Evolutionary conservation across 2,329 filamentous ascomycete genomes (phyloP), one percentile per base, ranked within the genome.

Genomic region (Sphaerulina populicola): DNA sequence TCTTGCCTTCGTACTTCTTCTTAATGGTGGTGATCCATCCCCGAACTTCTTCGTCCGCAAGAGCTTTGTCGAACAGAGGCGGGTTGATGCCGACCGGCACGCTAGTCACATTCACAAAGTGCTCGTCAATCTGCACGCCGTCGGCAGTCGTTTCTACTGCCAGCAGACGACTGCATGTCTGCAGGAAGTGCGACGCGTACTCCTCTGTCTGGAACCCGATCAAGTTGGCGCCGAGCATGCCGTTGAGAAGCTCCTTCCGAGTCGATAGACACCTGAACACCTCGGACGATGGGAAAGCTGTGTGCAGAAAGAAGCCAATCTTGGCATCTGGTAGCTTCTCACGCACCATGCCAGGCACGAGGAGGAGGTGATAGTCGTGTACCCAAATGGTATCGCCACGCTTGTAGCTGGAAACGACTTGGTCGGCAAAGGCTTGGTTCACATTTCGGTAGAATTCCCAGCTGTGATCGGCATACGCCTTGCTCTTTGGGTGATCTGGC

Each of bases 401-500:
- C 74, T 95, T 96, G 83, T 91, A 97, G 70, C 90, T 88, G 68
- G 85, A 85, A 43, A 94, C 76, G 52, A 97, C 89, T 66, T 84
- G 85, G 66, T 96, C 86, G 30, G 91, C 91, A 70, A 97, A 96
- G 2, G 85, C 88, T 68, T 93, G 85, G 71, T 96, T 96, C 64
- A 96, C 79, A 48, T 87, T 88, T 65, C 89, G 85, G 63, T 97
- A 97, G 73, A 64, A 65, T 44, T 63, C 57, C 88, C 90, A 97
- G 0, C 90, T 96, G 69, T 97, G 90, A 61, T 97, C 91, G 68
- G 94, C 86, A 68, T 95, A 97, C 0, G 91, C 91, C 55, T 97
- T 97, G 80, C 89, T 96, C 76, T 95, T 95, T 23, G 91, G 91
- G 66, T 94, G 94, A 66, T 97, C 93, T 0, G 91, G 93, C 53